These are phyloP conservation scores for Lipomyces kockii DNA, from an alignment of 805 yeast genomes.

Conservation along the genomic window DNA sequence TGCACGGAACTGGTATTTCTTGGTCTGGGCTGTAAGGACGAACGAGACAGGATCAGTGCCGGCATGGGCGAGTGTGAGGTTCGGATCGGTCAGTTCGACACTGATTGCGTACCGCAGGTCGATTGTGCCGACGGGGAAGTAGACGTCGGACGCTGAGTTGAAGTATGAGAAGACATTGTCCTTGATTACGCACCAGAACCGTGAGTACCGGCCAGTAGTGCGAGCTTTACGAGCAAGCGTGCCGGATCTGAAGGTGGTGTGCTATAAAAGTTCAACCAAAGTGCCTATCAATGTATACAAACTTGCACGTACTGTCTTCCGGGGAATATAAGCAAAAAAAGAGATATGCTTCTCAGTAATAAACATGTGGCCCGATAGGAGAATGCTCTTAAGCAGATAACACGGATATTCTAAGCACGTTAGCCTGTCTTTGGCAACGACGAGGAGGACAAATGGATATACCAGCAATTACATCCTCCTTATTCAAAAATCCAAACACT, in stretches of 20 bases:
- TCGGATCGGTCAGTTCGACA: slow-evolving; percentile 55
- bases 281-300: too few species aligned
- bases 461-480: slow-evolving; percentile 37
- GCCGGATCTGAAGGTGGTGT: slow-evolving; percentile 53
- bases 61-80: slow-evolving; percentile 23
- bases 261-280: slow-evolving; percentile 2
- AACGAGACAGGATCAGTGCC: slow-evolving; percentile 54
- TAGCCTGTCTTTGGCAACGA: background rate
- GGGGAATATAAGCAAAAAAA: slow-evolving; percentile 81
- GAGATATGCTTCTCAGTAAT: slow-evolving; percentile 67
- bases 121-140: slow-evolving; percentile 78
- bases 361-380: slow-evolving; percentile 83
- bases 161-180: slow-evolving; percentile 72
- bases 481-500: slow-evolving; percentile 21
- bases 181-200: slow-evolving; percentile 82
- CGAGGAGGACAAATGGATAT: slow-evolving; percentile 9
- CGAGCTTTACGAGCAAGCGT: slow-evolving; percentile 53
- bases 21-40: slow-evolving; percentile 55
- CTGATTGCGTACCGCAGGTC: slow-evolving; percentile 67
- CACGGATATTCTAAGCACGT: slow-evolving; percentile 58
- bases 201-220: slow-evolving; percentile 47
- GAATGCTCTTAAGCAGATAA: slow-evolving; percentile 81
- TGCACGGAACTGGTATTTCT: slow-evolving; percentile 66
- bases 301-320: slow-evolving; percentile 47
- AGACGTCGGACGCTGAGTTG: slow-evolving; percentile 73